These are phyloP conservation scores for Pterulicium gracile DNA, from an alignment of 1,284 basidiomycete genomes.

Conservation along the genomic window DNA sequence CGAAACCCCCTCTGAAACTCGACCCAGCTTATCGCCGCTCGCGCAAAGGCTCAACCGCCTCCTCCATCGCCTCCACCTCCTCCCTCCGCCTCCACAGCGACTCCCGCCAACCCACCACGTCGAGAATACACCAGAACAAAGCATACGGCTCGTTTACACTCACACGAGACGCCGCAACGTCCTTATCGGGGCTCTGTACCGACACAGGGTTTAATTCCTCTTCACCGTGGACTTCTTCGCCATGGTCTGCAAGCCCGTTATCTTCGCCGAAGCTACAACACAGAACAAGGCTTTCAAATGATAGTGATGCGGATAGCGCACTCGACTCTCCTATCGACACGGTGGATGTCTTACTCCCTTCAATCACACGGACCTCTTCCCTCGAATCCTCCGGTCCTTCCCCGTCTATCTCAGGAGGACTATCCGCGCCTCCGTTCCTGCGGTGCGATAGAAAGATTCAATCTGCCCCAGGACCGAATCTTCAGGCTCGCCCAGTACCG, in stretches of 20 bases:
- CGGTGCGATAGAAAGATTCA: slow-evolving; percentile 1
- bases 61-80: no score
- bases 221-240: neutral
- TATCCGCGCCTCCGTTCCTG: slow-evolving; percentile 11
- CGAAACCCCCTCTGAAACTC: no score
- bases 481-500: slow-evolving; percentile 15
- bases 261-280: neutral
- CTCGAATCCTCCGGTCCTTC: slow-evolving; percentile 13
- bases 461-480: neutral
- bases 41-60: no score
- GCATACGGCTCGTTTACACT: neutral
- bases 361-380: slow-evolving; percentile 25
- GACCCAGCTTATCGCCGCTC: no score
- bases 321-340: neutral
- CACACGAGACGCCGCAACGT: neutral
- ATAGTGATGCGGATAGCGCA: neutral
- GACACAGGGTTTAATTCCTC: neutral
- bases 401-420: no score
- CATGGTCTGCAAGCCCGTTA: neutral
- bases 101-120: no score
- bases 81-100: no score
- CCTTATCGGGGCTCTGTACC: no score
- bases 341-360: slow-evolving; percentile 17
- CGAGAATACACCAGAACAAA: no score
- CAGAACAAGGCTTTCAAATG: neutral